phyloP scores from a whole-genome alignment of 2,329 filamentous ascomycete genomes.

The Stachybotrys chartarum region DNA sequence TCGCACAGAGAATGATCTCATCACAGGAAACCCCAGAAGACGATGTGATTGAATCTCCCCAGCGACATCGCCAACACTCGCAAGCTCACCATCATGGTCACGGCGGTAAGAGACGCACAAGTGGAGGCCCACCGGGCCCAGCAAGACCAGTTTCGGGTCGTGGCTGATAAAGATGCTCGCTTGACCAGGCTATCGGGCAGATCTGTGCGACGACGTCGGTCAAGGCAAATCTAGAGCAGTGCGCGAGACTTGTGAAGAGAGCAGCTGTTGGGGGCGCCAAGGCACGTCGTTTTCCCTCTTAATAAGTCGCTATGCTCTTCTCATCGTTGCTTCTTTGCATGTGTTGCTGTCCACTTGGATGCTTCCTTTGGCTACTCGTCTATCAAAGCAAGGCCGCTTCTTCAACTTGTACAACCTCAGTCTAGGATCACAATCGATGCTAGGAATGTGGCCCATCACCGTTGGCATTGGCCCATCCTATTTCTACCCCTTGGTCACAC shows the following conservation, averaged over 20 bases:
- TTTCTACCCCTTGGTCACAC: too few species aligned
- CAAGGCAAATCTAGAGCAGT: conserved; percentile 72
- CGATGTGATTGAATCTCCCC: too few species aligned
- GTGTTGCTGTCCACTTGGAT: neutral
- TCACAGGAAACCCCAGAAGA: neutral
- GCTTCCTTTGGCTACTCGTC: too few species aligned
- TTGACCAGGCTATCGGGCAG: conserved; percentile 71
- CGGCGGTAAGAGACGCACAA: neutral
- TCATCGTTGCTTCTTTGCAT: neutral
- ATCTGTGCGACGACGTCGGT: conserved; percentile 79
- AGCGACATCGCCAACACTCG: too few species aligned
- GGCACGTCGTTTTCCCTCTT: conserved; percentile 34
- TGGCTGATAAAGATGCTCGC: conserved; percentile 4
- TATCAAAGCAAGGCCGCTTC: too few species aligned
- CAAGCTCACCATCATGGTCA: neutral
- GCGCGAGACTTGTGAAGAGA: conserved; percentile 62
- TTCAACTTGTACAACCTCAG: too few species aligned
- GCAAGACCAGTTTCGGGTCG: neutral
- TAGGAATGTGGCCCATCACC: too few species aligned
- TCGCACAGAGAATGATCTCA: neutral
- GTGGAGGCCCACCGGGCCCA: neutral
- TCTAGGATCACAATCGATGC: too few species aligned
- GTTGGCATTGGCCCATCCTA: too few species aligned
- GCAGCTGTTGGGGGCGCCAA: conserved; percentile 73
- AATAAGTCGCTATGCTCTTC: neutral